Conservation (phyloP, 2,329 filamentous ascomycete genomes). For the Biscogniauxia mediterranea region DNA sequence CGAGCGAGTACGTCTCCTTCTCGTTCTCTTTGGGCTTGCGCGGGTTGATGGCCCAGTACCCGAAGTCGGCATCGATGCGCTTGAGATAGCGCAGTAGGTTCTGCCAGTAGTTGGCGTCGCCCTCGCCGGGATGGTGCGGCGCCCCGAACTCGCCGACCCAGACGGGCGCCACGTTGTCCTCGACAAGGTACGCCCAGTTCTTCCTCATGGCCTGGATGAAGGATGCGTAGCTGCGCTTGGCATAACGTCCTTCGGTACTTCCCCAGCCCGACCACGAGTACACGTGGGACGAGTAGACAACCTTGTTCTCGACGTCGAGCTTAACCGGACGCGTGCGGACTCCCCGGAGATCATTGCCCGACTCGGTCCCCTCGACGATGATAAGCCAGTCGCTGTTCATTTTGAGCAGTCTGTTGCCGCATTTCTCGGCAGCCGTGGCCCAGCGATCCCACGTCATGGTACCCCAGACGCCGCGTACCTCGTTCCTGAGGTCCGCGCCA, state of each 20-base stretch:
- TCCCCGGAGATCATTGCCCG: constrained; percentile 62
- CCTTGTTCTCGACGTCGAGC: constrained; percentile 51
- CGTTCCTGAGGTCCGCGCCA: constrained; percentile 66
- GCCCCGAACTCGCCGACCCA: constrained; percentile 70
- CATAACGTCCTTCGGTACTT: constrained; percentile 56
- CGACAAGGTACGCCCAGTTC: constrained; percentile 66
- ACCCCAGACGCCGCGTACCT: constrained; percentile 67
- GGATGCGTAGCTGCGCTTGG: constrained; percentile 58
- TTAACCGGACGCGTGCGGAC: constrained; percentile 54
- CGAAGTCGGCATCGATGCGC: constrained; percentile 61
- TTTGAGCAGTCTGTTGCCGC: constrained; percentile 57
- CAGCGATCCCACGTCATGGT: constrained; percentile 66
- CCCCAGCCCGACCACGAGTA: constrained; percentile 72
- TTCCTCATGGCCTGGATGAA: constrained; percentile 61
- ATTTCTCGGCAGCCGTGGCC: constrained; percentile 62
- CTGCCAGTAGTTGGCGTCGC: constrained; percentile 64
- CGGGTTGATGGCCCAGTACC: constrained; percentile 69
- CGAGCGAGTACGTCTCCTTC: constrained; percentile 59
- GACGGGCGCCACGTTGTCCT: constrained; percentile 56
- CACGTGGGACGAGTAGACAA: constrained; percentile 68
- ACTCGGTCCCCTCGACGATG: constrained; percentile 66
- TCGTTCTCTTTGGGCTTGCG: constrained; percentile 58
- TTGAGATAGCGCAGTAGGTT: constrained; percentile 61
- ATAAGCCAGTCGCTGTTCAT: constrained; percentile 65
- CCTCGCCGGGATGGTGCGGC: constrained; percentile 49